A percentile compares a stretch with the other conserved stretches of the same genome.
These are phyloP conservation scores for Lentinula sp. DNA, from an alignment of 768 basidiomycete species.

Conservation along the genomic window DNA sequence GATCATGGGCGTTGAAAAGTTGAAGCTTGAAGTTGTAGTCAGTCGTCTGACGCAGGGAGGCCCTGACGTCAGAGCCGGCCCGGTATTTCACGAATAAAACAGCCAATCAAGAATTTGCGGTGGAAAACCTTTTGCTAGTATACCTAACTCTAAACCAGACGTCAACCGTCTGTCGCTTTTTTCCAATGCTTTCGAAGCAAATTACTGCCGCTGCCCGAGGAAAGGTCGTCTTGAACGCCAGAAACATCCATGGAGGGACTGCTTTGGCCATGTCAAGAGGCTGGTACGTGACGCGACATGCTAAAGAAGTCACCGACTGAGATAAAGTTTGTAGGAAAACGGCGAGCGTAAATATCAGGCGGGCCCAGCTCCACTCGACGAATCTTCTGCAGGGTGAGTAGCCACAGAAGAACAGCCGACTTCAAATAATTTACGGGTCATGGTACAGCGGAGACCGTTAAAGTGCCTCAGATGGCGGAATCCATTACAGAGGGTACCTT, in stretches of 20 bases:
- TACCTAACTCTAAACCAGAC: neutral
- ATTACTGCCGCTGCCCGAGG: slow-evolving; percentile 60
- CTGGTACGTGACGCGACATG: slow-evolving; percentile 31
- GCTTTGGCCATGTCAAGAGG: slow-evolving; percentile 32
- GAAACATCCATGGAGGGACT: slow-evolving; percentile 23
- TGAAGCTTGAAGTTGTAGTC: neutral
- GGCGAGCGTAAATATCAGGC: slow-evolving; percentile 38
- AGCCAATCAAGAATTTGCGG: neutral
- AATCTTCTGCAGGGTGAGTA: slow-evolving; percentile 60
- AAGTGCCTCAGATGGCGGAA: slow-evolving; percentile 97
- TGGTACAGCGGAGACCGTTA: slow-evolving; percentile 73
- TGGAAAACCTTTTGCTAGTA: neutral
- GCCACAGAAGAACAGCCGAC: neutral
- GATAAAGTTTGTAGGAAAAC: slow-evolving; percentile 30
- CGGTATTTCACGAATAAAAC: neutral
- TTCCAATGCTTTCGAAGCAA: slow-evolving; percentile 62
- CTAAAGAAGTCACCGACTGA: slow-evolving; percentile 4
- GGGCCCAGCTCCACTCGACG: slow-evolving; percentile 66
- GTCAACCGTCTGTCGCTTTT: neutral
- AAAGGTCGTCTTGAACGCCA: slow-evolving; percentile 40
- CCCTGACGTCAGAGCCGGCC: neutral
- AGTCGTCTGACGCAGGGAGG: neutral
- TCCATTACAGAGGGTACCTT: slow-evolving; percentile 97
- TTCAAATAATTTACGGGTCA: neutral
- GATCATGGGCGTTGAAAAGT: too few species aligned